Conservation (phyloP, 768 basidiomycete genomes). For the Tephrocybe sp. region DNA sequence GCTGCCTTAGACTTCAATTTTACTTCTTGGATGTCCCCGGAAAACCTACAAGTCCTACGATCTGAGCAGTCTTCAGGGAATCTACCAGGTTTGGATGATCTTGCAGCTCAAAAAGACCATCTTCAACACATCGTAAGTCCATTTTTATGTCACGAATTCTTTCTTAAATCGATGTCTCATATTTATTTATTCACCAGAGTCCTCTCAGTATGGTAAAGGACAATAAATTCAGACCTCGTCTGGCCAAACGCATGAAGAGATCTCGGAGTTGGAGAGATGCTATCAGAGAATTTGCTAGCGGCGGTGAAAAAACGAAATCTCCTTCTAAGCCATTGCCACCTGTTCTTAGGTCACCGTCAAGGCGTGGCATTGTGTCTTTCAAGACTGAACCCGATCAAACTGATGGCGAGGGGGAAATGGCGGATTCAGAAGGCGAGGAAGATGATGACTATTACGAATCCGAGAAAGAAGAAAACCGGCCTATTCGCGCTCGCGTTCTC, state of each 20-base stretch:
- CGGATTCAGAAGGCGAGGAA: slow-evolving; percentile 52
- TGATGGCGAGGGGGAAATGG: slow-evolving; percentile 49
- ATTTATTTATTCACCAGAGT: slow-evolving; percentile 37
- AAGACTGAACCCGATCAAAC: slow-evolving; percentile 16
- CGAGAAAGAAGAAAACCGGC: slow-evolving; percentile 66
- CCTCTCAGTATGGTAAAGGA: slow-evolving; percentile 92
- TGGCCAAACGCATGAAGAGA: slow-evolving; percentile 48
- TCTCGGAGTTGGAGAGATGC: slow-evolving; percentile 61
- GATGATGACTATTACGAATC: slow-evolving; percentile 40
- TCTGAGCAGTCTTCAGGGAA: slow-evolving; percentile 86
- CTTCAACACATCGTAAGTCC: slow-evolving; percentile 64
- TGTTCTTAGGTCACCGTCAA: slow-evolving; percentile 24
- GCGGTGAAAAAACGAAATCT: slow-evolving; percentile 29
- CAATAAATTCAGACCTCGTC: slow-evolving; percentile 33
- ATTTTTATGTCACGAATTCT: background rate
- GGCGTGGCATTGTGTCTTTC: background rate
- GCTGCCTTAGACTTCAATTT: slow-evolving; percentile 97
- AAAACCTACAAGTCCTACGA: slow-evolving; percentile 78
- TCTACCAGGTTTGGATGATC: slow-evolving; percentile 66
- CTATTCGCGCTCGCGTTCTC: slow-evolving; percentile 71
- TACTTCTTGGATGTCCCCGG: slow-evolving; percentile 92
- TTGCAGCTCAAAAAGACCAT: slow-evolving; percentile 84
- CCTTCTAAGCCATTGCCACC: slow-evolving; percentile 20
- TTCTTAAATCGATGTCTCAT: background rate
- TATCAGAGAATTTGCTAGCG: slow-evolving; percentile 44